Evolutionary conservation across 345 rosid species (phyloP), one percentile per base, ranked within the genome.

Genomic region (Eucalyptus regnans): DNA sequence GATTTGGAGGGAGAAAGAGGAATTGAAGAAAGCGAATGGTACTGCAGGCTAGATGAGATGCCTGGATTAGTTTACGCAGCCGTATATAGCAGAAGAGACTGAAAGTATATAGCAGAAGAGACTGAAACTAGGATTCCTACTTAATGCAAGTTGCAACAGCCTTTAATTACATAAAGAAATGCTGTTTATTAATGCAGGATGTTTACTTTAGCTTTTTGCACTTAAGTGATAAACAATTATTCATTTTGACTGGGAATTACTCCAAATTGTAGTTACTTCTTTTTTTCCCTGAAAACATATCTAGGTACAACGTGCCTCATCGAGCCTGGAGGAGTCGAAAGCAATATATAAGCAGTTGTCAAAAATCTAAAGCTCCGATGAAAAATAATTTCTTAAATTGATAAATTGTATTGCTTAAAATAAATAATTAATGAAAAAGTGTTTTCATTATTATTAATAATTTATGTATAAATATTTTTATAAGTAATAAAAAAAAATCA

Each of bases 1-100:
- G 6, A 90, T 98, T 54, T 98, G 99, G 99, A 94, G 99, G 87
- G 97, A 96, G 89, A 95, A 94, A 50, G 92, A 90, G 27, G 87
- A 89, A 10, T 85, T 88, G 33, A 33, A 22, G 76, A 84, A 13
- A 41, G 31, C 12, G 48, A 54, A 86, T 88, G 71, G 68, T 50
- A 11, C 51, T 41, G 41, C 27, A 12, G 60, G 44, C n/a, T 89
- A 86, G 86, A 83, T 51, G 43, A 83, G 88, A 71, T 87, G 87
- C 91, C 58, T 52, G 2, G 25, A 52, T 52, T 52, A 52, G 25
- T 52, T 76, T 20, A 6, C 3, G 23, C 46, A 76, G 48, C 14
- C 29, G 25, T 52, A 52, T 20, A 20, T 52, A 52, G 58, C 58
- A 52, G 58, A 52, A 52, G 56, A 52, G 56, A 51, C 56, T 51